Base-by-base conservation (phyloP, 352 stramenopile species). In the Pythium rhizo-oryzae region DNA sequence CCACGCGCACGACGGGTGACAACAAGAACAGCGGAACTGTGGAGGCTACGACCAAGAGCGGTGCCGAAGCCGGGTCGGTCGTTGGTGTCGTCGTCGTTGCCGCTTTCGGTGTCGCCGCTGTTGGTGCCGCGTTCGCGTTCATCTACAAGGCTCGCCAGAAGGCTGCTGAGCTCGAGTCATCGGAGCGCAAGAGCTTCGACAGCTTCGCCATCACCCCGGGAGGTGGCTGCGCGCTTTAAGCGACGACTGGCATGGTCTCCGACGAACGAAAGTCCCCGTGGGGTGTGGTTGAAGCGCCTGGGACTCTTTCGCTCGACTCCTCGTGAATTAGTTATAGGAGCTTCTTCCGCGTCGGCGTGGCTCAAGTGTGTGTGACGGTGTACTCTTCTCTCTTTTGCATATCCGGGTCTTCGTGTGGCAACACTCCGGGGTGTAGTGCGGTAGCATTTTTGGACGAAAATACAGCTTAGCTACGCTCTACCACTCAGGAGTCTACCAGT, bases 101-200 rank as follows among this genome's bases (percentile, higher is more conserved):
- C 11, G 53, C 66, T 30, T 77, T 73, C 47, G 78, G 69, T 30
- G 82, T 72, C 24, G 77, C 71, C 8, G 79, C 85, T 24, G 71
- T 79, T 18, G 44, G 85, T 51, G 75, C 77, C n/a, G 84, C 84
- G 1, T 89, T 89, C 58, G 84, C 78, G 25, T 92, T 92, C 78
- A 90, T 92, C 73, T 92, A 89, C 77, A 82, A 89, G 77, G 75
- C 80, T 33, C 84, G 84, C 70, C 79, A 90, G 75, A 85, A 84
- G 60, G 84, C 84, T 2, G 61, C 80, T 44, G 77, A 85, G 64
- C 72, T 92, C 9, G 84, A 87, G 35, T 68, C 73, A 4, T 67
- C 52, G n/a, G 81, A 89, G 35, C 63, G 69, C 65, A 91, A 91
- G 80, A 69, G 67, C 68, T 60, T 80, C 53, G 70, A 83, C 47